Evolutionary conservation across 2,329 filamentous ascomycete genomes (phyloP), one percentile per base, ranked within the genome.

Genomic region (Penicillium sp.): DNA sequence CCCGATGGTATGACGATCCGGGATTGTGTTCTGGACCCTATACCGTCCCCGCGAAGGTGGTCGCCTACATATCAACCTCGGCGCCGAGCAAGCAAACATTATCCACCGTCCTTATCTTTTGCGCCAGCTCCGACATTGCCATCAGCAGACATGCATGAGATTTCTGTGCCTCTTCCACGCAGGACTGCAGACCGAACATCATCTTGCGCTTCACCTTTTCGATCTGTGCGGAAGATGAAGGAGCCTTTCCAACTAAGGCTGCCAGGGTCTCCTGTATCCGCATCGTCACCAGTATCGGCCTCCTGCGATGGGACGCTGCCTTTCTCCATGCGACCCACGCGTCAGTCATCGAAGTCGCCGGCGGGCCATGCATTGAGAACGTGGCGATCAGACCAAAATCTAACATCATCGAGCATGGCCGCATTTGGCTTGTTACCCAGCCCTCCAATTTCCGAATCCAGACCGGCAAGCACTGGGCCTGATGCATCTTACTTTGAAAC

Each of bases 141-240:
- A 25, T 65, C 62, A 5, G 51, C 54, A 34, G 67, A 68, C 28
- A 52, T 60, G 25, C 46, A 56, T 18, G 65, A 68, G 27, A 59
- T 62, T 46, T 57, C 62, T n/a, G 48, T 52, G 18, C 51, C 59
- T 9, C 53, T 60, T 33, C 43, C 55, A 24, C 55, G 61, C 47
- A 57, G 64, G 26, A 52, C 59, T 25, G 49, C 52, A 33, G 65
- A 66, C 12, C 61, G 65, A 5, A 53, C 46, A 0, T 48, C 58
- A 8, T 48, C 58, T 39, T 62, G 51, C 18, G 58, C 68, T 34
- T 70, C 67, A 9, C 67, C 67, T 1, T 70, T 70, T 45, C 66
- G 67, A 12, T 70, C 67, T 1, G 67, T 70, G 8, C 62, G 65
- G 13, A 64, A 53, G 48, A 70, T 70, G 67, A 70, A 69, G 39